These are phyloP conservation scores for Pythium sp. DNA, from an alignment of 352 stramenopile species.

Conservation along the genomic window DNA sequence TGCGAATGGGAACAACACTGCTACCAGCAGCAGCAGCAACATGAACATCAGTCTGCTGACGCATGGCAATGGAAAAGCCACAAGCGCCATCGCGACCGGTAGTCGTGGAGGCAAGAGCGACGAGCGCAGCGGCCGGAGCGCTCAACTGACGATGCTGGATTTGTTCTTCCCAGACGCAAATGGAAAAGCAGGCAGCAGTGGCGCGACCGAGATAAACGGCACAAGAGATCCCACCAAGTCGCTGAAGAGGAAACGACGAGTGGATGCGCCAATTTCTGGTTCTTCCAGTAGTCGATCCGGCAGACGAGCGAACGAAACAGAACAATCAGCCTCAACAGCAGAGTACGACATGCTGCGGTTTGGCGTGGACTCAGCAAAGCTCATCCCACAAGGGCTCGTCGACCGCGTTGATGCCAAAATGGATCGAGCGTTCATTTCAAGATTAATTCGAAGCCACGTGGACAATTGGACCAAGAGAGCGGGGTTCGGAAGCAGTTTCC, in stretches of 20 bases:
- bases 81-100: neutral
- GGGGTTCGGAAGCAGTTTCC: conserved; percentile 65
- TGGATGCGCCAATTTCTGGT: conserved; percentile 1
- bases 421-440: conserved; percentile 39
- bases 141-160: conserved; percentile 49
- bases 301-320: conserved; percentile 10
- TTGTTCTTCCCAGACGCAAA: conserved; percentile 46
- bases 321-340: neutral
- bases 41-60: conserved; percentile 7
- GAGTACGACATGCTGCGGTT: conserved; percentile 63
- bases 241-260: conserved; percentile 50
- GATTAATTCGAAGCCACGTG: conserved; percentile 63
- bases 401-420: conserved; percentile 76
- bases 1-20: neutral
- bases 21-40: neutral
- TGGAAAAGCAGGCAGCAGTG: neutral
- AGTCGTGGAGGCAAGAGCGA: conserved; percentile 21
- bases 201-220: conserved; percentile 1
- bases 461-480: conserved; percentile 66
- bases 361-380: conserved; percentile 67
- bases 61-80: conserved; percentile 2
- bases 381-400: conserved; percentile 81
- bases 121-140: conserved; percentile 11
- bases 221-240: conserved; percentile 20
- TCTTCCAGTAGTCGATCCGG: neutral